These are phyloP conservation scores for Ambrosiella xylebori DNA, from an alignment of 2,329 filamentous ascomycete species.

Conservation along the genomic window DNA sequence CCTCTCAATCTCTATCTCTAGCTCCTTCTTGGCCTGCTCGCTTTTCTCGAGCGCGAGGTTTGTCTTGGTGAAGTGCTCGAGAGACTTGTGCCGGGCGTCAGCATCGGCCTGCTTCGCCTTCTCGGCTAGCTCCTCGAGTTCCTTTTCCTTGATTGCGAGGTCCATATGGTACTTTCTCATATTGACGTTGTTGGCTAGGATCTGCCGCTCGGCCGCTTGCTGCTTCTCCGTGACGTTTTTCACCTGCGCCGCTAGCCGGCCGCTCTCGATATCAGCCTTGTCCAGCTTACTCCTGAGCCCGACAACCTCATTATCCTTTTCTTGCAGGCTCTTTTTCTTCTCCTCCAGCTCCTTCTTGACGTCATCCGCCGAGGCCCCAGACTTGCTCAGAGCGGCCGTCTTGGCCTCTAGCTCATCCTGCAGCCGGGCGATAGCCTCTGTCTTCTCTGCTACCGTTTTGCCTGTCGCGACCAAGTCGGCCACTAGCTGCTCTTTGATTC, in stretches of 20 bases:
- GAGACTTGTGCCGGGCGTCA: no score
- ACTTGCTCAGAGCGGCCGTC: neutral
- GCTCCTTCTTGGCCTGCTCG: constrained; percentile 29
- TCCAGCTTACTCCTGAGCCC: neutral
- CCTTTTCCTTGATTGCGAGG: no score
- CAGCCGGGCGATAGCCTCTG: neutral
- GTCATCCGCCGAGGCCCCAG: neutral
- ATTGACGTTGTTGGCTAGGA: no score
- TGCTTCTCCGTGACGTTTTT: neutral
- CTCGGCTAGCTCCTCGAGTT: no score
- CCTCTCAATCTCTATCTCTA: constrained; percentile 77
- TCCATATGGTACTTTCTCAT: no score
- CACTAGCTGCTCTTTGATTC: no score
- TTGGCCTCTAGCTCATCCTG: neutral
- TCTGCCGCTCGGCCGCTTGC: neutral
- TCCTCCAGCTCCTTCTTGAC: neutral
- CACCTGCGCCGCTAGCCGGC: neutral
- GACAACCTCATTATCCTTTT: neutral
- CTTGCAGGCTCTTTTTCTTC: neutral
- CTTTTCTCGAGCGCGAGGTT: no score
- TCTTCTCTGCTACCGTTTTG: neutral
- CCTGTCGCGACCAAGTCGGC: neutral
- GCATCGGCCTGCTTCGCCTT: no score
- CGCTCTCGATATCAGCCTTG: neutral
- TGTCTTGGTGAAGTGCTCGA: no score